Base-by-base conservation (phyloP, 2,329 filamentous ascomycete genomes). In the Akanthomyces lecanii region DNA sequence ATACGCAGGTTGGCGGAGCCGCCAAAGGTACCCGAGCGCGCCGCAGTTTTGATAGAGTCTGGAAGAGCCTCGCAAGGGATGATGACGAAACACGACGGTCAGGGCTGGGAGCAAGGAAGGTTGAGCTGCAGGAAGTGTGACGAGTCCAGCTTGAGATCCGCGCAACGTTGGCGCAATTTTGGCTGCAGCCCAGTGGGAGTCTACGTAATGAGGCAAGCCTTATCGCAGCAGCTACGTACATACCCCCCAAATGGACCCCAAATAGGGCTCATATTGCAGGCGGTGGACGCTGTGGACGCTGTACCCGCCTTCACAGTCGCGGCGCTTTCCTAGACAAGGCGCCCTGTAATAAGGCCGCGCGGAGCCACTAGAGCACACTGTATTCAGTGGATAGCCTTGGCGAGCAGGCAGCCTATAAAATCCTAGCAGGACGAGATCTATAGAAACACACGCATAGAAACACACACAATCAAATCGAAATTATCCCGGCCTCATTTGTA, bases 1-100 rank as follows among this genome's bases (percentile, higher is more conserved):
- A 61, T 66, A 65, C 51, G 66, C 61, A 67, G 57, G 67, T 58
- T 54, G 50, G 61, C 67, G 45, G 45, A 30, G n/a, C 42, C 36
- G 56, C 44, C 23, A 12, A 45, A 50, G 16, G 58, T 53, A 61
- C 58, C 36, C 47, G 48, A 25, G 28, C 12, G 48, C 36, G 48
- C 36, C 48, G 38, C 23, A 52, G 5, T 40, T 8, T 53, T 23
- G 38, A 33, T 16, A 53, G 4, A 42, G 12, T 21, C 18, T 18
- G 36, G 25, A 42, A 40, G 38, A 61, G 40, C 50, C 40, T 54
- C 38, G 51, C 59, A 38, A 36, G 30, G 50, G 21, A 30, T 42
- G 59, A 61, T 61, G 59, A 61, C 59, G 59, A 61, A 48, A 44
- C 42, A 11, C 42, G 21, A 48, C 18, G 14, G n/a, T 23, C n/a